phyloP scores from a whole-genome alignment of 371 early-diverging fungal species.

The Mucor mucedo region DNA sequence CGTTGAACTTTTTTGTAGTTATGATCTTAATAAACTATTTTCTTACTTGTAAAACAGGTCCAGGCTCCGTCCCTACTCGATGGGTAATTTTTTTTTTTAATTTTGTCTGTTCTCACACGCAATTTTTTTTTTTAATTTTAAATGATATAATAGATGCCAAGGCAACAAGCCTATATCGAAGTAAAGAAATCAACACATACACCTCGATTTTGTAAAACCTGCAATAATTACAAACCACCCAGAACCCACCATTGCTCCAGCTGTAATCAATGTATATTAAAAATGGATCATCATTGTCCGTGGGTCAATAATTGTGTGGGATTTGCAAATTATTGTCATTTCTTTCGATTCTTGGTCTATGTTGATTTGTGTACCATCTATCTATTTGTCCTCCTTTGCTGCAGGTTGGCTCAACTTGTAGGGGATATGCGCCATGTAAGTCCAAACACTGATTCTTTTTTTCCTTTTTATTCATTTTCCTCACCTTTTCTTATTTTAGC shows the following conservation, averaged over 20 bases:
- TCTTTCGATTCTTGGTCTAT: slow-evolving; percentile 84
- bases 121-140: too few relatives aligned
- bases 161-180: slow-evolving; percentile 62
- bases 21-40: slow-evolving; percentile 82
- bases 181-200: slow-evolving; percentile 72
- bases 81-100: too few relatives aligned
- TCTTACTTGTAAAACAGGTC: slow-evolving; percentile 75
- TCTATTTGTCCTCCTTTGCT: slow-evolving; percentile 42
- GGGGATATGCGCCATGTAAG: slow-evolving; percentile 36
- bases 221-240: slow-evolving; percentile 80
- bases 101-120: not conserved
- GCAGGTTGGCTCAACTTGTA: slow-evolving; percentile 42
- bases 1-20: slow-evolving; percentile 72
- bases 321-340: slow-evolving; percentile 85
- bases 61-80: slow-evolving; percentile 79
- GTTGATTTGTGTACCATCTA: slow-evolving; percentile 66
- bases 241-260: slow-evolving; percentile 83
- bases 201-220: slow-evolving; percentile 81
- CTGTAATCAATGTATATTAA: slow-evolving; percentile 83
- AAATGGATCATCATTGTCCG: slow-evolving; percentile 97
- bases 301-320: slow-evolving; percentile 99
- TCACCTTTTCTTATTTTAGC: slow-evolving; percentile 12
- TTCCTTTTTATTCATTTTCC: not conserved
- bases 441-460: not conserved
- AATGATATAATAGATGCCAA: slow-evolving; percentile 58